Evolutionary conservation across 306 rosid genomes (phyloP), one percentile per base, ranked within the genome.

Genomic region (Phaseolus lunatus): DNA sequence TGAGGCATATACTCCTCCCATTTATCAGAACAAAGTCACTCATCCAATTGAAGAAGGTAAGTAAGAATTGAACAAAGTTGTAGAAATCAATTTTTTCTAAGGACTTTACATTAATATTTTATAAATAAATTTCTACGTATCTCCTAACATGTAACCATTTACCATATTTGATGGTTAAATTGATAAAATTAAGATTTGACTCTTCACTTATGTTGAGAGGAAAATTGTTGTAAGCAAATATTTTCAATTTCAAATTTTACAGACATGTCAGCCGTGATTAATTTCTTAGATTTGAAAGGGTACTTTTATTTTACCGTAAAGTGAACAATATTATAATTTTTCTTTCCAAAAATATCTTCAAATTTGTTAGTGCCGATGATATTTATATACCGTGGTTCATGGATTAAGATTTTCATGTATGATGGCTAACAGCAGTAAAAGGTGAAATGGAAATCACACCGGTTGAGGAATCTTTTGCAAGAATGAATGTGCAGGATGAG

Each of bases 41-140:
- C 79, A 87, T 76, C 89, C 91, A 20, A 72, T 81, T 3, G 76
- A 67, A 26, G 56, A 47, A 44, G 92, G 93, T 90, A 81, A 73
- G 39, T 12, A 43, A 39, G 29, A 22, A 39, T 35, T 50, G 37
- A 49, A 63, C 15, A 58, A 22, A 62, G 24, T 20, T 31, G 13
- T 61, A 18, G 0, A 18, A 43, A 6, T 78, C 31, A 33, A 2
- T 9, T 10, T 78, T 29, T 44, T 24, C 22, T 68, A 9, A 12
- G n/a, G n/a, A n/a, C n/a, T n/a, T 15, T 37, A n/a, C 58, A n/a
- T 24, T 37, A 29, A 7, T 66, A 15, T 37, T n/a, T n/a, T n/a
- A n/a, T n/a, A n/a, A n/a, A n/a, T n/a, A n/a, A n/a, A n/a, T n/a
- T n/a, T n/a, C n/a, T n/a, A n/a, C n/a, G n/a, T n/a, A n/a, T n/a